phyloP scores from a whole-genome alignment of 2,329 filamentous ascomycete genomes.

The Phialophora macrospora region DNA sequence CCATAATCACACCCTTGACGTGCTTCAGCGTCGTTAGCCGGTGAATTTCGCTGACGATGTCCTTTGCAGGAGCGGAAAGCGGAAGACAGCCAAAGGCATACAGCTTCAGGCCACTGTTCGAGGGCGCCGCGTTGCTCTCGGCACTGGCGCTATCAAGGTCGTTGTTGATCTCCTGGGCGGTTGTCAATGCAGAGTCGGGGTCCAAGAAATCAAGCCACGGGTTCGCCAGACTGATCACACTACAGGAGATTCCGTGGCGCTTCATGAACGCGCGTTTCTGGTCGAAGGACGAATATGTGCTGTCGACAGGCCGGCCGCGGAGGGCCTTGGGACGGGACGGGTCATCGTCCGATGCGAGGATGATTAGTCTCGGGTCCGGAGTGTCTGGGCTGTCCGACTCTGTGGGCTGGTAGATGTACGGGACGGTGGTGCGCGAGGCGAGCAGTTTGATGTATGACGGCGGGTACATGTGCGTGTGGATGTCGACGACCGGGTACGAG shows the following conservation, averaged over 20 bases:
- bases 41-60: conserved; percentile 68
- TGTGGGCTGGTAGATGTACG: conserved; percentile 51
- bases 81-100: conserved; percentile 86
- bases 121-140: conserved; percentile 44
- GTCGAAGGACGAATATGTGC: conserved; percentile 78
- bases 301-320: conserved; percentile 79
- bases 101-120: conserved; percentile 54
- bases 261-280: conserved; percentile 90
- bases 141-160: conserved; percentile 76
- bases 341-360: conserved; percentile 54
- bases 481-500: conserved; percentile 55
- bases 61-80: conserved; percentile 67
- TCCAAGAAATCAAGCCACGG: conserved; percentile 89
- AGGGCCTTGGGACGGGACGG: conserved; percentile 46
- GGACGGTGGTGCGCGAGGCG: conserved; percentile 55
- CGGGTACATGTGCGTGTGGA: conserved; percentile 69
- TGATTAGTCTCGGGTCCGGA: conserved; percentile 51
- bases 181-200: conserved; percentile 63
- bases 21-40: conserved; percentile 66
- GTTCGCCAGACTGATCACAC: conserved; percentile 86
- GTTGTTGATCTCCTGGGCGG: conserved; percentile 73
- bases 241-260: conserved; percentile 77
- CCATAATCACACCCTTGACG: conserved; percentile 85
- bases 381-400: conserved; percentile 25
- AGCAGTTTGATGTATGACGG: conserved; percentile 64